These are phyloP conservation scores for Orbilia quercus DNA, from an alignment of 2,329 filamentous ascomycete species.

Conservation along the genomic window DNA sequence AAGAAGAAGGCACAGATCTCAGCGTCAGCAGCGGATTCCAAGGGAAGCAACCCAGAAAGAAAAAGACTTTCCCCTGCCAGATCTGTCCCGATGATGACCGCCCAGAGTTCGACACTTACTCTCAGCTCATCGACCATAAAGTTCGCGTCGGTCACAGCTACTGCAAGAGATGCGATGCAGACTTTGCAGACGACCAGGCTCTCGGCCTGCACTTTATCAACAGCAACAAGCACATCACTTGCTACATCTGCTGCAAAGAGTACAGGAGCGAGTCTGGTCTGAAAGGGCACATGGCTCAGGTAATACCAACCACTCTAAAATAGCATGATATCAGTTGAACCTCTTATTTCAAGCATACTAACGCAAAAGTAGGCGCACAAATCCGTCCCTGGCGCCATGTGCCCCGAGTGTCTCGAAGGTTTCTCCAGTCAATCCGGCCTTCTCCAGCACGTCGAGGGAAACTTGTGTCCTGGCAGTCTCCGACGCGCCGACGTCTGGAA, in stretches of 20 bases:
- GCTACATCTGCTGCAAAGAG: conserved; percentile 56
- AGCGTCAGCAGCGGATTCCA: too few relatives aligned
- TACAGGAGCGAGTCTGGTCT: conserved; percentile 57
- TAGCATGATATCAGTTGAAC: too few relatives aligned
- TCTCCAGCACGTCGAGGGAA: conserved; percentile 58
- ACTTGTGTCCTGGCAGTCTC: conserved; percentile 56
- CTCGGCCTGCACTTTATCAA: conserved; percentile 55
- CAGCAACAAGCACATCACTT: conserved; percentile 58
- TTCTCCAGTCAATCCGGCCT: conserved; percentile 57
- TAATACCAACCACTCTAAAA: too few relatives aligned
- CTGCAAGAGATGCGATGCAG: conserved; percentile 56
- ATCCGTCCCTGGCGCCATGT: conserved; percentile 33
- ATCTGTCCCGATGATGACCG: conserved; percentile 18
- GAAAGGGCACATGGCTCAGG: conserved; percentile 56
- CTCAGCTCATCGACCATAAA: conserved; percentile 56
- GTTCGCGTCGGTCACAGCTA: conserved; percentile 49
- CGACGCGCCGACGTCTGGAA: conserved; percentile 20
- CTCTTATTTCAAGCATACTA: too few relatives aligned
- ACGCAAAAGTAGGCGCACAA: conserved; percentile 57
- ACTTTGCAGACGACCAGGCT: conserved; percentile 44
- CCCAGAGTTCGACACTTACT: conserved; percentile 35
- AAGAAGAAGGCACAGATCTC: neutral
- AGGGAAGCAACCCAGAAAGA: neutral
- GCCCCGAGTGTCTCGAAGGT: conserved; percentile 53
- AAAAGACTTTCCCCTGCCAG: conserved; percentile 14